These are phyloP conservation scores for Plectosphaerella plurivora DNA, from an alignment of 2,329 filamentous ascomycete species.

Conservation along the genomic window DNA sequence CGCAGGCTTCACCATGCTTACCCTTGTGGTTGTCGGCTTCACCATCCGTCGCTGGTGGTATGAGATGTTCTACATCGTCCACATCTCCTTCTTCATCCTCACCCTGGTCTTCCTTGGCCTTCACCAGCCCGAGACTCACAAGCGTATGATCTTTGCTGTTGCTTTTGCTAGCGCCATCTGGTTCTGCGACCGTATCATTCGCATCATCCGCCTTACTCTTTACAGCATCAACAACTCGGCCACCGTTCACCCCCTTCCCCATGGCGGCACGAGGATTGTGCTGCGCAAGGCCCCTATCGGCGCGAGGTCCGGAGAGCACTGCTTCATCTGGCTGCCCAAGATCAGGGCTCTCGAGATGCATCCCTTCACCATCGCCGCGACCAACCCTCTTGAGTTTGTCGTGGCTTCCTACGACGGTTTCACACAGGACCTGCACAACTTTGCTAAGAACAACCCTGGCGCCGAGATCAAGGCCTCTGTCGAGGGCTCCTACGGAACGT, in stretches of 20 bases:
- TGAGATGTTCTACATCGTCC: constrained; percentile 51
- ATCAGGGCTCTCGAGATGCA: constrained; percentile 56
- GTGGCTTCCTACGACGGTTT: constrained; percentile 54
- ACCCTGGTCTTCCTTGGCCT: constrained; percentile 42
- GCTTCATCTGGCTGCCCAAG: constrained; percentile 59
- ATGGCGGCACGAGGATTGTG: constrained; percentile 50
- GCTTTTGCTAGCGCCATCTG: constrained; percentile 41
- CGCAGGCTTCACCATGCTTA: constrained; percentile 39
- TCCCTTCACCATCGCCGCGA: constrained; percentile 57
- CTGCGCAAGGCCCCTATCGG: constrained; percentile 42
- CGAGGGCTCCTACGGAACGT: constrained; percentile 50
- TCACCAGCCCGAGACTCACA: constrained; percentile 43
- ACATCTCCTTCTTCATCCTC: constrained; percentile 44
- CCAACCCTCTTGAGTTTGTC: constrained; percentile 52
- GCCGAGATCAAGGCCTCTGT: constrained; percentile 38
- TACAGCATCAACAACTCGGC: constrained; percentile 47
- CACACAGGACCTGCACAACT: constrained; percentile 42
- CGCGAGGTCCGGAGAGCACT: constrained; percentile 53
- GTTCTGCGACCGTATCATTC: constrained; percentile 44
- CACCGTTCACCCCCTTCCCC: constrained; percentile 46
- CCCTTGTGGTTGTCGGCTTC: constrained; percentile 36
- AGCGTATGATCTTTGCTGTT: constrained; percentile 34
- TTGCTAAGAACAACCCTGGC: constrained; percentile 38
- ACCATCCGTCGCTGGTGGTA: constrained; percentile 44
- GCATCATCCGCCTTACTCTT: constrained; percentile 35